Conservation (phyloP, 2,329 filamentous ascomycete species). For the Alternaria viburni region DNA sequence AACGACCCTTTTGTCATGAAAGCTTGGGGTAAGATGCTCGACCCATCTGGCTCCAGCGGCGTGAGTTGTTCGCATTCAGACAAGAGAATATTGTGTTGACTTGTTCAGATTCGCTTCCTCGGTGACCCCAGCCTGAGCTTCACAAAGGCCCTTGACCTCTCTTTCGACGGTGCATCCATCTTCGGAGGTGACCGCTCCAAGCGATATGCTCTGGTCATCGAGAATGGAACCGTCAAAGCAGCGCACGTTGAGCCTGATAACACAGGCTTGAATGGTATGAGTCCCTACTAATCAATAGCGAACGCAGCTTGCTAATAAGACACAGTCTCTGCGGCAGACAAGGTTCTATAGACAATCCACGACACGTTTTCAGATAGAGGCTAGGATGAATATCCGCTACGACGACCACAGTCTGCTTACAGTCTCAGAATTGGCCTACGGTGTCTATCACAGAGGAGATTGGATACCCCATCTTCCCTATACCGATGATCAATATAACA, state of each 20-base stretch:
- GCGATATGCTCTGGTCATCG: conserved; percentile 82
- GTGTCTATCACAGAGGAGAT: neutral
- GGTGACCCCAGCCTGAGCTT: conserved; percentile 81
- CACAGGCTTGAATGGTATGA: conserved; percentile 77
- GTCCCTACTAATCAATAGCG: neutral
- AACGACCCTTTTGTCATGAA: conserved; percentile 98
- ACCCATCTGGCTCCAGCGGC: conserved; percentile 75
- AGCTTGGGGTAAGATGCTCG: conserved; percentile 80
- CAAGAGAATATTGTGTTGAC: conserved; percentile 10
- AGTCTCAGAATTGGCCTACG: neutral
- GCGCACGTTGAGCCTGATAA: conserved; percentile 87
- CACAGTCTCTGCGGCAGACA: conserved; percentile 42
- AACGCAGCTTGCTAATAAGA: neutral
- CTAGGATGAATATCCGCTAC: neutral
- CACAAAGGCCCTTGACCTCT: conserved; percentile 81
- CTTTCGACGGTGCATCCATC: conserved; percentile 78
- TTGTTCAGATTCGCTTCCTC: conserved; percentile 80
- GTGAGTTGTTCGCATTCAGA: conserved; percentile 60
- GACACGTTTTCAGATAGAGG: neutral
- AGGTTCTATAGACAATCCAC: conserved; percentile 31
- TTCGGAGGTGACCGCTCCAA: conserved; percentile 86
- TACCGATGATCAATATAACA: neutral
- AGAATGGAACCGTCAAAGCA: conserved; percentile 84
- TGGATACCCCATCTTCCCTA: neutral
- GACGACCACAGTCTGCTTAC: neutral